A percentile compares a stretch with the other conserved stretches of the same genome.
These are phyloP conservation scores for Flaveria linearis DNA, from an alignment of 129 eudicot species.

Conservation along the genomic window DNA sequence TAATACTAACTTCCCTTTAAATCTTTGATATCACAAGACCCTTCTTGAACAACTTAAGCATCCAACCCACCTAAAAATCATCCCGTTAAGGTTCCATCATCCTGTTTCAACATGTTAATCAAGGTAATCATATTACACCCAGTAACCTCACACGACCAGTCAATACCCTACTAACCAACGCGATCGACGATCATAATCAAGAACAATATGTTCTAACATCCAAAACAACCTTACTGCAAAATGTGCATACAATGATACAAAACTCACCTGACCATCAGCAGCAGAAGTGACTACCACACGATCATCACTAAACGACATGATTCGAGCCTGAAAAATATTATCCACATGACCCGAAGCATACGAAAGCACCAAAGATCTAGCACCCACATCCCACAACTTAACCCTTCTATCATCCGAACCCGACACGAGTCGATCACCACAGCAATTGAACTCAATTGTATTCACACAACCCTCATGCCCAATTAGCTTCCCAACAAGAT, in stretches of 20 bases:
- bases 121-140: not conserved
- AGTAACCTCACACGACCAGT: not conserved
- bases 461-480: conserved; percentile 90
- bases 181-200: not conserved
- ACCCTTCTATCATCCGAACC: conserved; percentile 84
- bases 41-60: not conserved
- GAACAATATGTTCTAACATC: not conserved
- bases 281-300: conserved; percentile 70
- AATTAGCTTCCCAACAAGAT: conserved; percentile 56
- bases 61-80: not conserved
- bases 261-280: conserved; percentile 83
- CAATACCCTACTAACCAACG: too few relatives aligned
- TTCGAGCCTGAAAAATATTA: conserved; percentile 69
- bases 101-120: not conserved
- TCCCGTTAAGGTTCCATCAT: not conserved
- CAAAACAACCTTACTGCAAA: not conserved
- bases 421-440: conserved; percentile 72
- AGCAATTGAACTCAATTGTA: conserved; percentile 63
- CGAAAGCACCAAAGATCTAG: conserved; percentile 42
- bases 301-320: conserved; percentile 80
- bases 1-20: not conserved
- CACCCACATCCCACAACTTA: conserved; percentile 72
- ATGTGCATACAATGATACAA: not conserved
- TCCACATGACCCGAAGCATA: conserved; percentile 81
- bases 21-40: not conserved